These are phyloP conservation scores for Quercus agrifolia DNA, from an alignment of 306 rosid species.

Conservation along the genomic window DNA sequence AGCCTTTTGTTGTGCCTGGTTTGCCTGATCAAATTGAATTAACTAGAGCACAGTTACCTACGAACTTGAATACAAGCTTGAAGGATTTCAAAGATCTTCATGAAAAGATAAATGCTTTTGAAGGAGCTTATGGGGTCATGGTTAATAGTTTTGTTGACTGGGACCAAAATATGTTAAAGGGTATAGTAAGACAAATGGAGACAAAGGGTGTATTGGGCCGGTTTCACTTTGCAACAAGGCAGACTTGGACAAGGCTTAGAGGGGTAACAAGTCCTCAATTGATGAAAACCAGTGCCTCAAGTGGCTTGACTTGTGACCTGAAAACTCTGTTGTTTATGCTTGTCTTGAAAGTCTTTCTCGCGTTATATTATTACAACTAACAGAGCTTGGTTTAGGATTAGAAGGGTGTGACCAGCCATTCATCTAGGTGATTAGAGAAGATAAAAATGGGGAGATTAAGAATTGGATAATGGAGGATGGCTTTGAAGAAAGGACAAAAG, in stretches of 20 bases:
- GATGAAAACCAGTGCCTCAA: slow-evolving; percentile 33
- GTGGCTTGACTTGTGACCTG: slow-evolving; percentile 46
- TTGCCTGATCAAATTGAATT: slow-evolving; percentile 22
- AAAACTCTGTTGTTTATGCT: slow-evolving; percentile 43
- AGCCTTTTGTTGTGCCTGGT: slow-evolving; percentile 16
- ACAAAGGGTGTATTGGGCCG: slow-evolving; percentile 33
- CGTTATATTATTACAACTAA: slow-evolving; percentile 32
- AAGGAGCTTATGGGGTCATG: slow-evolving; percentile 24
- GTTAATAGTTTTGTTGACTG: slow-evolving; percentile 25
- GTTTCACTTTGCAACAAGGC: background rate
- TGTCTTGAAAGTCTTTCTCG: slow-evolving; percentile 66
- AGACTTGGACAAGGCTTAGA: slow-evolving; percentile 22
- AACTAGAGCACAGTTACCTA: slow-evolving; percentile 15
- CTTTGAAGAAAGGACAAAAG: slow-evolving; percentile 45
- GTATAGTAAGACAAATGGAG: slow-evolving; percentile 7
- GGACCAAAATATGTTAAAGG: slow-evolving; percentile 15
- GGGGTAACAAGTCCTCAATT: slow-evolving; percentile 44
- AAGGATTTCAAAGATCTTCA: slow-evolving; percentile 5
- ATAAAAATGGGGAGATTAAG: slow-evolving; percentile 24
- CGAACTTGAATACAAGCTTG: background rate
- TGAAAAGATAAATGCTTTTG: slow-evolving; percentile 4
- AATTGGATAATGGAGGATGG: slow-evolving; percentile 41
- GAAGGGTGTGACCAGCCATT: slow-evolving; percentile 57
- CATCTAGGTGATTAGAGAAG: slow-evolving; percentile 59
- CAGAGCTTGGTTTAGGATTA: slow-evolving; percentile 51